phyloP scores from a whole-genome alignment of 1,284 basidiomycete genomes.

The Ceratobasidium sp. region DNA sequence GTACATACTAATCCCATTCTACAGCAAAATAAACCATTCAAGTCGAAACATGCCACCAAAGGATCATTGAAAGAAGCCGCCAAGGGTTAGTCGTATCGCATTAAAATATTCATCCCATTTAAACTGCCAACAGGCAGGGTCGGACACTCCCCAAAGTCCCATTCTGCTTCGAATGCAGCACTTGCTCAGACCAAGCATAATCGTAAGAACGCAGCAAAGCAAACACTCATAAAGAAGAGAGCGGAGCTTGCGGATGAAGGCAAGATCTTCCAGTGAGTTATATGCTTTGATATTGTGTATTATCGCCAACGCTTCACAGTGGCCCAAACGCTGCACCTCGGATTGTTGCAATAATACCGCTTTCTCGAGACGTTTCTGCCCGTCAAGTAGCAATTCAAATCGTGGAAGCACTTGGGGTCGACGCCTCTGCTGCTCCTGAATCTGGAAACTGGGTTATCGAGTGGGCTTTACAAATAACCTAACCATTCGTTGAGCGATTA shows the following conservation, averaged over 20 bases:
- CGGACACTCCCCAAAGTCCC: slow-evolving; percentile 62
- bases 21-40: slow-evolving; percentile 88
- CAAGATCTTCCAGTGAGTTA: slow-evolving; percentile 61
- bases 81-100: slow-evolving; percentile 65
- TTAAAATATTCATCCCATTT: background rate
- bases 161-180: slow-evolving; percentile 47
- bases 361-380: slow-evolving; percentile 71
- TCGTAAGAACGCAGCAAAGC: slow-evolving; percentile 80
- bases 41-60: slow-evolving; percentile 88
- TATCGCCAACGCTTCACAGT: slow-evolving; percentile 47
- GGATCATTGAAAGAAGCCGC: slow-evolving; percentile 78
- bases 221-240: slow-evolving; percentile 75
- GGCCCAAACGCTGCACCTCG: slow-evolving; percentile 81
- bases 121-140: slow-evolving; percentile 58
- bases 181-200: slow-evolving; percentile 68
- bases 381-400: slow-evolving; percentile 64
- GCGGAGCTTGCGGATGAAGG: slow-evolving; percentile 71
- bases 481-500: background rate
- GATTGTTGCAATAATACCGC: slow-evolving; percentile 79
- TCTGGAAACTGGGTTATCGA: slow-evolving; percentile 69
- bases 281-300: background rate
- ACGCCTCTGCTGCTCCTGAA: slow-evolving; percentile 60
- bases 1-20: background rate
- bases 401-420: slow-evolving; percentile 68
- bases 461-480: slow-evolving; percentile 53